Evolutionary conservation across 73 alveolate species (phyloP), one percentile per base, ranked within the genome.

Genomic region (Tetrahymena borealis): DNA sequence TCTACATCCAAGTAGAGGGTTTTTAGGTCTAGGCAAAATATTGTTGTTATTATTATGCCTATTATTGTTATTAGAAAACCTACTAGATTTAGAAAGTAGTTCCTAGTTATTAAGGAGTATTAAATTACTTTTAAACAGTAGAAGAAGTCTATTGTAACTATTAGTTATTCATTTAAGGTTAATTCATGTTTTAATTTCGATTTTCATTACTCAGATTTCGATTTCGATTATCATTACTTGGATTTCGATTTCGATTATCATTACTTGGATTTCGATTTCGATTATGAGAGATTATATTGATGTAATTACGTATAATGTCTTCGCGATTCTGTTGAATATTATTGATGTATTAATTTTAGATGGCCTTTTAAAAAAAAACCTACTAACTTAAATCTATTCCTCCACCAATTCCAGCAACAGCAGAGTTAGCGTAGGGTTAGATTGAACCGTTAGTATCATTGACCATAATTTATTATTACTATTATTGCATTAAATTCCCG

Each of bases 171-270:
- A n/a, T 60, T 60, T 60, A n/a, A 60, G 85, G 37, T 60, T 18
- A 60, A 60, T 24, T 60, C 2, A 24, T 35, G 38, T 60, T 60
- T 60, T 60, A 60, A 60, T 60, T 60, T 60, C 85, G n/a, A 60
- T 60, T 60, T 60, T 60, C 85, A n/a, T 60, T 60, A 28, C 85
- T 60, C 11, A n/a, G 28, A 60, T 60, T 60, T 13, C 85, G 38
- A n/a, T 60, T 60, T 60, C 85, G n/a, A 60, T 60, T 60, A 24
- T 60, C 85, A 20, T 60, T 60, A 60, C 85, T 60, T 60, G 85
- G 85, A n/a, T 60, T 60, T 60, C 85, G 85, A 60, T 60, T 60
- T 60, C 85, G 85, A 60, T 60, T 60, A 60, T 60, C 85, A 60
- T 60, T 60, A 9, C 85, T 60, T 2, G 85, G 85, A 60, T 60